Conservation (phyloP, 805 yeast genomes). For the Candida odintsovae region DNA sequence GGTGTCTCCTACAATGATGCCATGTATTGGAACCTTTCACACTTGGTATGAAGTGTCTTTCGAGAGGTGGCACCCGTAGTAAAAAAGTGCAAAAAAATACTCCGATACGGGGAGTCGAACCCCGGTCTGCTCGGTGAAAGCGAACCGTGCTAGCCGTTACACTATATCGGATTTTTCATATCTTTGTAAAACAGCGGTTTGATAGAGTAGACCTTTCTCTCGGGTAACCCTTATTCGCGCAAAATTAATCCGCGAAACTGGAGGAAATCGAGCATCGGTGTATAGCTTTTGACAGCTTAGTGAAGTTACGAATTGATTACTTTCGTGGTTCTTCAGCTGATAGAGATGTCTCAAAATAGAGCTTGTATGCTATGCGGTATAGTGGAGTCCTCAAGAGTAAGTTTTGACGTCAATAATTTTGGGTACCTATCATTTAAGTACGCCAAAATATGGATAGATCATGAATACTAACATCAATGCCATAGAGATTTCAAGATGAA, state of each 20-base stretch:
- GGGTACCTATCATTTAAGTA: not conserved
- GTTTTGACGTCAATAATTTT: constrained; percentile 16
- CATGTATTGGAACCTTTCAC: too few relatives aligned
- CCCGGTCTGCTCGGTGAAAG: constrained; percentile 83
- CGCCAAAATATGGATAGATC: too few relatives aligned
- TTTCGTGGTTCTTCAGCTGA: not conserved
- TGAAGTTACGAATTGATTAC: too few relatives aligned
- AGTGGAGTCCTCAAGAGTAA: constrained; percentile 68
- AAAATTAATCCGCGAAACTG: too few relatives aligned
- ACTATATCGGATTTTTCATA: constrained; percentile 53
- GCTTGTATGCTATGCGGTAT: constrained; percentile 98
- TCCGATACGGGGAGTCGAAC: constrained; percentile 88
- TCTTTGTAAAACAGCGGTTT: not conserved
- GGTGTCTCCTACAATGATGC: too few relatives aligned
- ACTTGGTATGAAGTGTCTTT: too few relatives aligned
- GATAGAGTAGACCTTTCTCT: not conserved
- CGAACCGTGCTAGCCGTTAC: constrained; percentile 82
- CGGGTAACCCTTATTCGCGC: not conserved
- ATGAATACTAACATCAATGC: not conserved
- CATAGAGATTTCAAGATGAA: constrained; percentile 59
- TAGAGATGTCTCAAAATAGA: constrained; percentile 31
- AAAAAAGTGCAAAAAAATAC: not conserved
- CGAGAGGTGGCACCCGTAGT: too few relatives aligned
- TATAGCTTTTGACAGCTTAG: too few relatives aligned
- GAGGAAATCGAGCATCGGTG: too few relatives aligned